Base-by-base conservation (phyloP, 169 alveolate species). In the Pseudocohnilembus persalinus region DNA sequence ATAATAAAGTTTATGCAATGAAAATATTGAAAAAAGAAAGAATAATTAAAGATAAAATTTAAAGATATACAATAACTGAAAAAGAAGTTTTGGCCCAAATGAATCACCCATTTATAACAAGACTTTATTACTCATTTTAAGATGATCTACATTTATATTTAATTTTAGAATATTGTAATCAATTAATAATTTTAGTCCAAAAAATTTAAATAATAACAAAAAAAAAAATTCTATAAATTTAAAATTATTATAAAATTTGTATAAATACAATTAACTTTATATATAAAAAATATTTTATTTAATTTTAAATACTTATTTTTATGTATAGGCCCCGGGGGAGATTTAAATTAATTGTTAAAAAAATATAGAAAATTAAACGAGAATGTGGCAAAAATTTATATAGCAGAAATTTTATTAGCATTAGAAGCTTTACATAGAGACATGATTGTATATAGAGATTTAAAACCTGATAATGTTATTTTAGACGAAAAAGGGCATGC, bases 91-190 rank as follows among this genome's bases (percentile, higher is more conserved):
- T 96, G 74, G 81, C 92, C 31, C 77, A 81, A 11, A 88, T 91
- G 76, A 82, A 89, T 74, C 96, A 93, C 80, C 98, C 98, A n/a
- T 95, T 93, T 81, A 93, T 95, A 30, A 97, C 94, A 0, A 92
- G 90, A 79, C 85, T 95, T 28, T 76, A 92, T 74, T 91, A 83
- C 76, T 90, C 98, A 24, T 95, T 95, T 80, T 85, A 95, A 85
- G 92, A 96, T 26, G 85, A 90, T n/a, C 91, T 91, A 31, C 89
- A 93, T 78, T 88, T 95, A 65, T 93, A 88, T 86, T 79, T 95
- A 29, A 88, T 93, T 1, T 82, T 93, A 84, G 97, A 95, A 76
- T 95, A 86, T 83, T 93, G 97, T 83, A 84, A 49, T 6, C 28
- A 29, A 26, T 29, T 20, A 35, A 26, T 27, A 77, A 29, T n/a